These are phyloP conservation scores for Castanopsis chinensis DNA, from an alignment of 306 rosid species.

Conservation along the genomic window DNA sequence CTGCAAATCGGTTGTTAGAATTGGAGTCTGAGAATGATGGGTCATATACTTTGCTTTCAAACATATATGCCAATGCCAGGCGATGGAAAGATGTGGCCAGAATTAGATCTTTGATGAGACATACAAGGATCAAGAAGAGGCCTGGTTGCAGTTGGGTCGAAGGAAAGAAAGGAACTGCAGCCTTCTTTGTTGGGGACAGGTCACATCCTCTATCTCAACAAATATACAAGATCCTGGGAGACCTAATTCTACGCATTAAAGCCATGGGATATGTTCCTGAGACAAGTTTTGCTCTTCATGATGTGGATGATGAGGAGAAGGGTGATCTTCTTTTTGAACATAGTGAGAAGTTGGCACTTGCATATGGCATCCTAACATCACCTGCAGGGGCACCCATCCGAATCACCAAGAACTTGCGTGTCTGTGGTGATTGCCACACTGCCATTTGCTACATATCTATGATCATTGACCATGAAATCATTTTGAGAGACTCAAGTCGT, in stretches of 20 bases:
- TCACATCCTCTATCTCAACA: slow-evolving; percentile 55
- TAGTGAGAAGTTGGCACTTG: slow-evolving; percentile 94
- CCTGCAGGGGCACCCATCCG: slow-evolving; percentile 50
- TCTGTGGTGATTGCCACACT: slow-evolving; percentile 81
- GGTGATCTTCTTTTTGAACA: slow-evolving; percentile 75
- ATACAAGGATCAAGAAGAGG: slow-evolving; percentile 62
- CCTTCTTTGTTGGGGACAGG: slow-evolving; percentile 79
- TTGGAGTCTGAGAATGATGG: slow-evolving; percentile 65
- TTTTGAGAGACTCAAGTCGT: slow-evolving; percentile 81
- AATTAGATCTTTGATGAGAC: slow-evolving; percentile 65
- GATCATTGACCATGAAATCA: slow-evolving; percentile 71
- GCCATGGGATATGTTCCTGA: slow-evolving; percentile 78
- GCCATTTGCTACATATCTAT: slow-evolving; percentile 71
- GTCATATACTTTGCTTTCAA: slow-evolving; percentile 78
- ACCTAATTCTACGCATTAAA: slow-evolving; percentile 66
- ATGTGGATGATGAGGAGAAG: slow-evolving; percentile 88
- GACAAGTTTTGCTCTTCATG: slow-evolving; percentile 79
- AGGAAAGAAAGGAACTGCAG: slow-evolving; percentile 58
- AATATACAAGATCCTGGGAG: slow-evolving; percentile 54
- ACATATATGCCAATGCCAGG: slow-evolving; percentile 74
- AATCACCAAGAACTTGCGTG: slow-evolving; percentile 71
- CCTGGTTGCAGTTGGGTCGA: slow-evolving; percentile 94
- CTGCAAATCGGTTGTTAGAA: slow-evolving; percentile 48
- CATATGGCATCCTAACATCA: slow-evolving; percentile 62
- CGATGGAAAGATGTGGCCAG: slow-evolving; percentile 87